A percentile compares a stretch with the other conserved stretches of the same genome.
Conservation (phyloP, 2,329 filamentous ascomycete genomes). For the Exophiala dermatitidis region DNA sequence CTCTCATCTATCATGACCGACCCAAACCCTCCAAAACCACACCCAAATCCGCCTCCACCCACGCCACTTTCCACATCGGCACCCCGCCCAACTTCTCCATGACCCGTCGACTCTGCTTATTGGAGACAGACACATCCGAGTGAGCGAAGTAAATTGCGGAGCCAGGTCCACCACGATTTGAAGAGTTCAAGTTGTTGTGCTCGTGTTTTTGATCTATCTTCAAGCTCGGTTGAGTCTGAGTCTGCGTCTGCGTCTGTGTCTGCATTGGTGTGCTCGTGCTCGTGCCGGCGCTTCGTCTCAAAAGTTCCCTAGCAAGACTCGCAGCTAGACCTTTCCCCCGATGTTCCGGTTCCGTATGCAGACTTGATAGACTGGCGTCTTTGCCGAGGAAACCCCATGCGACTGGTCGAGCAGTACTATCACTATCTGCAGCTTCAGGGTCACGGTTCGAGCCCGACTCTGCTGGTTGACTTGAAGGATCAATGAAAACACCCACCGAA, state of each 20-base stretch:
- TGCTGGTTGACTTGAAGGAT: not conserved
- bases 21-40: not conserved
- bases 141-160: conserved; percentile 30
- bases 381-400: conserved; percentile 37
- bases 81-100: conserved; percentile 41
- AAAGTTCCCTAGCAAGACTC: conserved; percentile 31
- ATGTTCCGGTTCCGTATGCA: conserved; percentile 40
- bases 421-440: not conserved
- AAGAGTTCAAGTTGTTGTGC: too few relatives aligned
- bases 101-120: conserved; percentile 35
- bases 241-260: conserved; percentile 25
- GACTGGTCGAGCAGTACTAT: conserved; percentile 24
- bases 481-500: conserved; percentile 33
- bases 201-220: too few relatives aligned
- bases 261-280: not conserved
- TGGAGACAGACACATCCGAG: conserved; percentile 34
- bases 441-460: not conserved
- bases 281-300: conserved; percentile 25
- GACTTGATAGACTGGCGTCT: conserved; percentile 34
- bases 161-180: too few relatives aligned
- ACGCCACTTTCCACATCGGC: conserved; percentile 33
- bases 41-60: conserved; percentile 34
- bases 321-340: conserved; percentile 34
- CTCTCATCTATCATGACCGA: not conserved
- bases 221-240: conserved; percentile 10